phyloP scores from a whole-genome alignment of 176 grass and related monocot genomes.

The Oryza officinalis region DNA sequence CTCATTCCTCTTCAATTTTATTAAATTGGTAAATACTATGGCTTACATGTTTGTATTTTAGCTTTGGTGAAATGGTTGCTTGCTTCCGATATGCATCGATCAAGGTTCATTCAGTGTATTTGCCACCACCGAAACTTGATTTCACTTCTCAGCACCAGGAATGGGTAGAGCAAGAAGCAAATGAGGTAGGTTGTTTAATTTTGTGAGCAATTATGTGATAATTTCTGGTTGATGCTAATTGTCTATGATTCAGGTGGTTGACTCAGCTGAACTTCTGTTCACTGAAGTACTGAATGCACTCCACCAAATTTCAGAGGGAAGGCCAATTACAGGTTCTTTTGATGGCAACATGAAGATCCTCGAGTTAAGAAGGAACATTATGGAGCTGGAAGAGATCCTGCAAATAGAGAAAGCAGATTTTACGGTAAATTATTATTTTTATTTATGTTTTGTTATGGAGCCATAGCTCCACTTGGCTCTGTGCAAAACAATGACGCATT shows the following conservation, averaged over 20 bases:
- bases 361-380: constrained; percentile 70
- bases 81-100: constrained; percentile 92
- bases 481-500: constrained; percentile 4
- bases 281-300: constrained; percentile 72
- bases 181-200: constrained; percentile 58
- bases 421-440: constrained; percentile 57
- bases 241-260: constrained; percentile 61
- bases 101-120: constrained; percentile 88
- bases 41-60: constrained; percentile 52
- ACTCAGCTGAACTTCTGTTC: constrained; percentile 69
- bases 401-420: constrained; percentile 75
- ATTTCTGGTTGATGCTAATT: constrained; percentile 39
- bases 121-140: constrained; percentile 93
- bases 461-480: constrained; percentile 12
- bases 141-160: constrained; percentile 92
- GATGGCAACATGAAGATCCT: constrained; percentile 75
- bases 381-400: constrained; percentile 77
- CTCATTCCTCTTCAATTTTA: constrained; percentile 35
- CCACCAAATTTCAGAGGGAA: constrained; percentile 62
- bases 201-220: constrained; percentile 7
- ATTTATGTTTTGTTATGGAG: constrained; percentile 25
- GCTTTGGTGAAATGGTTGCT: constrained; percentile 87
- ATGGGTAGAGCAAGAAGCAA: constrained; percentile 94
- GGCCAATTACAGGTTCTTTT: constrained; percentile 66
- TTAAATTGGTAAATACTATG: constrained; percentile 12